These are phyloP conservation scores for Saturnispora bothae DNA, from an alignment of 805 yeast species.

Conservation along the genomic window DNA sequence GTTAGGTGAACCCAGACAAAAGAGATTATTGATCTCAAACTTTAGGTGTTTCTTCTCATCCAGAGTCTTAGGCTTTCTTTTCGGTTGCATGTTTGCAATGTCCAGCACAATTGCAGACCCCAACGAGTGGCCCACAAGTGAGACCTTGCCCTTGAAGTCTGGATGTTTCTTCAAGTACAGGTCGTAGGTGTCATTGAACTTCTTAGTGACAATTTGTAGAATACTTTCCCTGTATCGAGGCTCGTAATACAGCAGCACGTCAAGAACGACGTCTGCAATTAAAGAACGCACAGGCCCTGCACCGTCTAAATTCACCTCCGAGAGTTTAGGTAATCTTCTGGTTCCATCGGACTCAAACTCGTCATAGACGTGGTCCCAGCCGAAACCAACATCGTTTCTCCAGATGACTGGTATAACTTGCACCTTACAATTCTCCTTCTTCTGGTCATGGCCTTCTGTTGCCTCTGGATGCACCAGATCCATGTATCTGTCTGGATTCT, in stretches of 20 bases:
- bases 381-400: conserved; percentile 69
- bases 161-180: conserved; percentile 57
- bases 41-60: conserved; percentile 35
- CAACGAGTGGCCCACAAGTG: conserved; percentile 81
- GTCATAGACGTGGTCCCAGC: conserved; percentile 33
- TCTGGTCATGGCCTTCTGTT: conserved; percentile 14
- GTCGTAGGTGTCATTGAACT: conserved; percentile 53
- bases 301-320: conserved; percentile 68
- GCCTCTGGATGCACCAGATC: conserved; percentile 26
- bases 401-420: conserved; percentile 89
- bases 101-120: conserved; percentile 85
- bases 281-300: conserved; percentile 66
- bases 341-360: conserved; percentile 30
- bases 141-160: conserved; percentile 66
- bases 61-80: conserved; percentile 20
- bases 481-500: conserved; percentile 31
- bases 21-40: conserved; percentile 65
- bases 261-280: conserved; percentile 80
- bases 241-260: conserved; percentile 71
- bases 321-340: conserved; percentile 45
- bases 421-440: conserved; percentile 39
- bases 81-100: conserved; percentile 44
- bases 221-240: conserved; percentile 56
- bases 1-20: conserved; percentile 82
- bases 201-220: conserved; percentile 45